Conservation (phyloP, 129 eudicot species). For the Arctium lappa region DNA sequence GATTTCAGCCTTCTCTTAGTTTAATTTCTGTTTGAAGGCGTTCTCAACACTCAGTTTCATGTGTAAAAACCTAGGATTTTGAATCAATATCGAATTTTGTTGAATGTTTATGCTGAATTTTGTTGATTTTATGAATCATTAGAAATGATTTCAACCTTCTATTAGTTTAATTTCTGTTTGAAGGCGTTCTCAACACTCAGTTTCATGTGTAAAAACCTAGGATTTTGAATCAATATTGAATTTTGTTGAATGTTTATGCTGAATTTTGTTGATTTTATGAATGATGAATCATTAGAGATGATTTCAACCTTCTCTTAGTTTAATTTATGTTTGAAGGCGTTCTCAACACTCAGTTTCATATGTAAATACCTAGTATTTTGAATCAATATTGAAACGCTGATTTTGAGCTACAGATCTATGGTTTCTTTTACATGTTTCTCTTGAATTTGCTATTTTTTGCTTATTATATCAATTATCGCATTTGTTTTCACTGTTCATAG, state of each 20-base stretch:
- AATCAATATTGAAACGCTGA: neutral
- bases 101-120: neutral
- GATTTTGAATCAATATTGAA: neutral
- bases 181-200: neutral
- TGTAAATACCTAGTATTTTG: too few species aligned
- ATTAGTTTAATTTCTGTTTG: neutral
- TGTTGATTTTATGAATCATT: neutral
- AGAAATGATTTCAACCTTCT: neutral
- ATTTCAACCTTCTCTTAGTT: neutral
- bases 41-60: neutral
- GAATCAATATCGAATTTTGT: neutral
- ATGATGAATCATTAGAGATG: neutral
- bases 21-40: neutral
- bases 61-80: neutral
- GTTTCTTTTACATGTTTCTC: neutral
- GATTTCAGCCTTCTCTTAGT: neutral
- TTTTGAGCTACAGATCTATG: constrained; percentile 8
- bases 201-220: constrained; percentile 4
- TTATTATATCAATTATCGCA: neutral
- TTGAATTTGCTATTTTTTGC: neutral
- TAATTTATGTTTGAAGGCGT: neutral
- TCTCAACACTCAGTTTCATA: neutral
- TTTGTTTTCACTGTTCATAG: neutral
- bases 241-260: neutral
- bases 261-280: neutral